Conservation (phyloP, 306 rosid genomes). For the apple (Malus domestica) region DNA sequence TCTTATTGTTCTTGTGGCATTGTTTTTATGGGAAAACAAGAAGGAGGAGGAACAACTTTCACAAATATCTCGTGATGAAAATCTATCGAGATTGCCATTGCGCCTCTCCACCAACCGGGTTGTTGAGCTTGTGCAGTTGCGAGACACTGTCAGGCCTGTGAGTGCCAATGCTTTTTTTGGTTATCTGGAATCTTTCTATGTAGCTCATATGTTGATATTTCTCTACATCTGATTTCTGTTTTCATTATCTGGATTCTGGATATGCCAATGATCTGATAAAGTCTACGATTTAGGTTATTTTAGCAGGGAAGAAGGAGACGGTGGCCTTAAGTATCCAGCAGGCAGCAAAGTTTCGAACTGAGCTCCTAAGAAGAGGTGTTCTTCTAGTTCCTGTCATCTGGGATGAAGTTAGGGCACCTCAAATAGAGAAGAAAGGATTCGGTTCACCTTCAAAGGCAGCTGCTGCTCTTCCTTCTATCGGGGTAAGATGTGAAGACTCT, state of each 20-base stretch:
- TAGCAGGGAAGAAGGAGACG: slow-evolving; percentile 83
- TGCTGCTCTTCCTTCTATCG: slow-evolving; percentile 80
- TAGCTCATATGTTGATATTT: not conserved
- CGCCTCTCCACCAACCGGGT: slow-evolving; percentile 92
- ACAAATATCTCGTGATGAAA: slow-evolving; percentile 80
- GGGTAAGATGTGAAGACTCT: slow-evolving; percentile 38
- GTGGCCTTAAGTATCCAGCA: slow-evolving; percentile 60
- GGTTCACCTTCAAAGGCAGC: slow-evolving; percentile 54
- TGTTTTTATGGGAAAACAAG: slow-evolving; percentile 91
- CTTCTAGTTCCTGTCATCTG: slow-evolving; percentile 75
- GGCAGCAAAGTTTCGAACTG: slow-evolving; percentile 77
- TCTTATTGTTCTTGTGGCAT: slow-evolving; percentile 61
- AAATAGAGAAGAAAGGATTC: slow-evolving; percentile 82
- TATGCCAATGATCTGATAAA: slow-evolving; percentile 5
- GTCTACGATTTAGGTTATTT: slow-evolving; percentile 65
- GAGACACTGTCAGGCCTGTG: slow-evolving; percentile 88
- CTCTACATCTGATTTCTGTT: not conserved
- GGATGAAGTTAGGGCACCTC: slow-evolving; percentile 63
- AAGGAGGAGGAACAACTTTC: slow-evolving; percentile 93
- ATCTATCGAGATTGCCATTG: slow-evolving; percentile 83
- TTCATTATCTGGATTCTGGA: slow-evolving; percentile 1
- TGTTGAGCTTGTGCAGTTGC: slow-evolving; percentile 94
- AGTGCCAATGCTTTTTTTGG: slow-evolving; percentile 23
- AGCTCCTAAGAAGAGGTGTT: slow-evolving; percentile 75
- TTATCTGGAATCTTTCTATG: not conserved